Conservation (phyloP, 2,329 filamentous ascomycete genomes). For the Cercospora zeae-maydis region DNA sequence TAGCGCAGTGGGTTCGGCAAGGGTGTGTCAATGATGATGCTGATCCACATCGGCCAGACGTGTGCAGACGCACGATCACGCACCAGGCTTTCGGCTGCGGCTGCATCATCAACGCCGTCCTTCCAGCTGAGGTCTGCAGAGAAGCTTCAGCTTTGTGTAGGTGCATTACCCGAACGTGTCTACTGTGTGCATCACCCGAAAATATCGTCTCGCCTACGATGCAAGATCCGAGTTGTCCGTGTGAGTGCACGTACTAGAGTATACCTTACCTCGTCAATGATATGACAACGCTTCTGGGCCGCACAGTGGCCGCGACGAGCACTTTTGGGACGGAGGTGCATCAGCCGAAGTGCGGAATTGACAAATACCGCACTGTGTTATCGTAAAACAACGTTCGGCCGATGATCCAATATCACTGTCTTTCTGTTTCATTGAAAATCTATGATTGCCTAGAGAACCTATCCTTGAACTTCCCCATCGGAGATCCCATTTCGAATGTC, state of each 20-base stretch:
- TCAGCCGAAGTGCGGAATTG: too few relatives aligned
- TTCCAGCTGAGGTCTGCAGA: background rate
- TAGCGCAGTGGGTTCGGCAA: background rate
- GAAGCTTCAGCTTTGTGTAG: background rate
- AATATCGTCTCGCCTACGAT: background rate
- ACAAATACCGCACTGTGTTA: background rate
- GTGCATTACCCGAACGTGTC: slow-evolving; percentile 2
- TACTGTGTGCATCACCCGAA: background rate
- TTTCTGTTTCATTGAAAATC: too few relatives aligned
- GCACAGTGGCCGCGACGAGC: too few relatives aligned
- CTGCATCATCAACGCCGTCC: background rate
- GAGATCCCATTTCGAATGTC: slow-evolving; percentile 36
- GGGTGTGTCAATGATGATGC: slow-evolving; percentile 6
- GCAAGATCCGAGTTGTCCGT: background rate
- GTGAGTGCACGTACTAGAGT: background rate
- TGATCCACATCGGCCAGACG: background rate
- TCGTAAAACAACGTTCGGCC: background rate
- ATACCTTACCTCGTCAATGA: background rate
- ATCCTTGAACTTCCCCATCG: slow-evolving; percentile 26
- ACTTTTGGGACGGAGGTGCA: too few relatives aligned
- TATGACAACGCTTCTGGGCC: too few relatives aligned
- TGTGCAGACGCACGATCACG: background rate
- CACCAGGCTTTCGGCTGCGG: background rate
- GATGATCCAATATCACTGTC: background rate
- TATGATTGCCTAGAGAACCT: slow-evolving; percentile 5